Base-by-base conservation (phyloP, 169 alveolate genomes). In the Plasmodium cynomolgi region DNA sequence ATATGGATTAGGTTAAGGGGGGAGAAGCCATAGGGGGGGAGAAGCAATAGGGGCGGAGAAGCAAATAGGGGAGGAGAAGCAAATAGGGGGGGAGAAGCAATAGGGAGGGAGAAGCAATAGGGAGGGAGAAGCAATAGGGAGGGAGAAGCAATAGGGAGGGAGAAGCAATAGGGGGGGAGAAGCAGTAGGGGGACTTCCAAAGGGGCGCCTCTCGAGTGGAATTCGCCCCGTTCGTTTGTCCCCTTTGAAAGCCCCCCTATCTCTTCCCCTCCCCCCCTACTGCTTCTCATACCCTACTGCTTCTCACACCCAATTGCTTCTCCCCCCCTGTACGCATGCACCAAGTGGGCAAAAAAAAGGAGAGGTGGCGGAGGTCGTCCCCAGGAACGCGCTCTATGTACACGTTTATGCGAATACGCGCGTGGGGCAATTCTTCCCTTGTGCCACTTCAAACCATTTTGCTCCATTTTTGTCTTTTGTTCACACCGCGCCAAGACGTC, bases 1-100 rank as follows among this genome's bases (percentile, higher is more conserved):
- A 81, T 34, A 56, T 90, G 47, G 56, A 88, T 80, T 88, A 88
- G 41, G n/a, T 13, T 47, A 7, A n/a, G 15, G 37, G 13, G 1
- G n/a, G 39, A 26, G 17, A 23, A 41, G n/a, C n/a, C n/a, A n/a
- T n/a, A n/a, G n/a, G n/a, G n/a, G n/a, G n/a, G n/a, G n/a, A n/a
- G n/a, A n/a, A n/a, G n/a, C n/a, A n/a, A n/a, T n/a, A n/a, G n/a
- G n/a, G 33, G 4, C 56, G 62, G 15, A 82, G 13, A 68, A 84
- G 34, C 34, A 26, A 17, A 44, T 31, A 13, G 37, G 62, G 58
- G 33, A 50, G 3, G 13, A 0, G 56, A 9, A 29, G 6, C 34
- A 3, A 13, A 33, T 37, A 77, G 1, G 44, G 44, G 20, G 20
- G 33, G n/a, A n/a, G n/a, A n/a, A n/a, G n/a, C n/a, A n/a, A n/a